Conservation (phyloP, 2,329 filamentous ascomycete genomes). For the Epicoccum sorghinum region DNA sequence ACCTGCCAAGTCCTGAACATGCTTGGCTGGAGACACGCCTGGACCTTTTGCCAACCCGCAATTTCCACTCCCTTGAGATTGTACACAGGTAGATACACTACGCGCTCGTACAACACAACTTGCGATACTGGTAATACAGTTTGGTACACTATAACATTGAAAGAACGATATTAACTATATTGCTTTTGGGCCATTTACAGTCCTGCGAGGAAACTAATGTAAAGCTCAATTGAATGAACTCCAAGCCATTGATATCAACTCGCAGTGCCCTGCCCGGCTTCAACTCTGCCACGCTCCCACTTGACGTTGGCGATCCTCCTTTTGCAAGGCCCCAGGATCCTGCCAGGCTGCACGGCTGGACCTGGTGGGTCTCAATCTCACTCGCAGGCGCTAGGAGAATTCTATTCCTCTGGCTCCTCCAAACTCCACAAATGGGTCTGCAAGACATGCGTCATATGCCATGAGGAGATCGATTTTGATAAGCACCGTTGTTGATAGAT, state of each 20-base stretch:
- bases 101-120: neutral
- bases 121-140: no score
- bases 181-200: no score
- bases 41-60: neutral
- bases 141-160: neutral
- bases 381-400: constrained; percentile 17
- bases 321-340: neutral
- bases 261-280: neutral
- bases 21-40: constrained; percentile 8
- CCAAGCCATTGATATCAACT: no score
- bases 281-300: neutral
- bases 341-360: neutral
- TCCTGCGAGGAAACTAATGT: no score
- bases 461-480: no score
- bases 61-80: constrained; percentile 12
- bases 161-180: no score
- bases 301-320: constrained; percentile 7
- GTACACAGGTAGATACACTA: neutral
- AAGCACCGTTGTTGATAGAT: neutral
- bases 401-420: neutral
- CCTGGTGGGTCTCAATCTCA: constrained; percentile 7
- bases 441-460: neutral
- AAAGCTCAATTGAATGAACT: no score
- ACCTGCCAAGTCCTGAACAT: neutral
- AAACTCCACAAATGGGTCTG: constrained; percentile 10